These are phyloP conservation scores for Myriosclerotinia curreyana DNA, from an alignment of 2,329 filamentous ascomycete species.

Conservation along the genomic window DNA sequence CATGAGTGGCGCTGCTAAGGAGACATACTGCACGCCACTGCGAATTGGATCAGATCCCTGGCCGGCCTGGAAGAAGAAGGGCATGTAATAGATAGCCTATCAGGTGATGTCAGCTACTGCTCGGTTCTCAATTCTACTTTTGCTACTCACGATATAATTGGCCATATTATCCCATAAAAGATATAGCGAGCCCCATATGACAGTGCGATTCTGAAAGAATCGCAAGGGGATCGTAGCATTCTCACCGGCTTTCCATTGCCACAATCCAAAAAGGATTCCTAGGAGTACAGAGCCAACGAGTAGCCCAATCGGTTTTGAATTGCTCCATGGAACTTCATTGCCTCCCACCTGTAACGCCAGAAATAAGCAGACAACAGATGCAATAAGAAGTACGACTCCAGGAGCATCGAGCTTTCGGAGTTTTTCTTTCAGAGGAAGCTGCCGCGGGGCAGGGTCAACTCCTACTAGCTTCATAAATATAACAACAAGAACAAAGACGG, in stretches of 20 bases:
- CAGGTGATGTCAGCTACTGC: not conserved
- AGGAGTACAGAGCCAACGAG: constrained; percentile 34
- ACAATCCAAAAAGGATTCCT: not conserved
- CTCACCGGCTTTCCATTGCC: constrained; percentile 8
- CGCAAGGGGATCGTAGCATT: constrained; percentile 6
- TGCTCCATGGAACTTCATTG: constrained; percentile 27
- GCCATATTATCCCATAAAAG: not conserved
- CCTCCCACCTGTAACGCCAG: constrained; percentile 46
- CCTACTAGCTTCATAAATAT: constrained; percentile 34
- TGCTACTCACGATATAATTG: constrained; percentile 1
- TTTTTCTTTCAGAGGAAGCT: constrained; percentile 7
- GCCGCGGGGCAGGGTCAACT: not conserved
- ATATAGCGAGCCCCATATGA: not conserved
- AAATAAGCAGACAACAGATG: constrained; percentile 40
- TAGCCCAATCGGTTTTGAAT: constrained; percentile 37
- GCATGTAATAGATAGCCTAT: not conserved
- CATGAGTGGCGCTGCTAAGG: not conserved
- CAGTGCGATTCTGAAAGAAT: not conserved
- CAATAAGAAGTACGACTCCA: constrained; percentile 46
- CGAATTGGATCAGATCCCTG: not conserved
- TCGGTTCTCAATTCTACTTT: not conserved
- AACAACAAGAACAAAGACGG: constrained; percentile 50
- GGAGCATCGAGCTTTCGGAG: constrained; percentile 44
- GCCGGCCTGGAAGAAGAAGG: not conserved
- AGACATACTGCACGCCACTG: not conserved